Percentiles rank a stretch among this genome's conserved stretches.
Evolutionary conservation across 208 protist genomes (phyloP).

Genomic region (Acanthamoeba lenticulata): DNA sequence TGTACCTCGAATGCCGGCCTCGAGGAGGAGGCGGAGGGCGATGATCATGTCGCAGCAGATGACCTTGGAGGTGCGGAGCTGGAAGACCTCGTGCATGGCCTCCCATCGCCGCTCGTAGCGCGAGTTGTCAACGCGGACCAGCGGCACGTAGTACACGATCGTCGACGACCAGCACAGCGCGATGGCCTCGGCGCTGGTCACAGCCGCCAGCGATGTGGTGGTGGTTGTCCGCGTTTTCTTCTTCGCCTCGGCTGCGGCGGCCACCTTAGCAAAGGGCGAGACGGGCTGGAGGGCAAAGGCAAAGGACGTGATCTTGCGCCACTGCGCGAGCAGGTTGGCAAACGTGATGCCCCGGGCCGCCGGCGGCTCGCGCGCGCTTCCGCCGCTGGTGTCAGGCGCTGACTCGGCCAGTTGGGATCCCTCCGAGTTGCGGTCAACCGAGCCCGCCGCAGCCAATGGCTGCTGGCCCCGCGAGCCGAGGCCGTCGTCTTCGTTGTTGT

Average conservation of each 20-base stretch:
- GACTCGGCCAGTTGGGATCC: too few relatives aligned
- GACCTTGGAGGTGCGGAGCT: neutral
- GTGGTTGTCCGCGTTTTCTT: neutral
- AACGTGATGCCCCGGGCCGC: neutral
- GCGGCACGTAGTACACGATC: constrained; percentile 33
- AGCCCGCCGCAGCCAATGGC: too few relatives aligned
- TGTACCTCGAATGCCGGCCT: constrained; percentile 45
- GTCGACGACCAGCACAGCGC: constrained; percentile 40
- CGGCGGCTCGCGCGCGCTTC: neutral
- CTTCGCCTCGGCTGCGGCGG: neutral
- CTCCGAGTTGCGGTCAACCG: too few relatives aligned
- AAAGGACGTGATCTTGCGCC: constrained; percentile 22
- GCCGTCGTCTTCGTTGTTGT: neutral
- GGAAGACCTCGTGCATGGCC: neutral
- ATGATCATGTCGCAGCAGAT: constrained; percentile 57
- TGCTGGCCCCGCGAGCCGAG: too few relatives aligned
- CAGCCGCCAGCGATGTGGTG: too few relatives aligned
- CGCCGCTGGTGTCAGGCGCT: too few relatives aligned
- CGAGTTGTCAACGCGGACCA: neutral
- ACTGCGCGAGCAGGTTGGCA: neutral
- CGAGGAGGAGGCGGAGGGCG: neutral
- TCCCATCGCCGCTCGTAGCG: neutral
- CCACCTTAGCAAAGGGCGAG: neutral
- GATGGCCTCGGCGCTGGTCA: neutral
- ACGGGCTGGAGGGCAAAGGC: neutral